These are phyloP conservation scores for Auriculariales sp. DNA, from an alignment of 768 basidiomycete species.

Conservation along the genomic window DNA sequence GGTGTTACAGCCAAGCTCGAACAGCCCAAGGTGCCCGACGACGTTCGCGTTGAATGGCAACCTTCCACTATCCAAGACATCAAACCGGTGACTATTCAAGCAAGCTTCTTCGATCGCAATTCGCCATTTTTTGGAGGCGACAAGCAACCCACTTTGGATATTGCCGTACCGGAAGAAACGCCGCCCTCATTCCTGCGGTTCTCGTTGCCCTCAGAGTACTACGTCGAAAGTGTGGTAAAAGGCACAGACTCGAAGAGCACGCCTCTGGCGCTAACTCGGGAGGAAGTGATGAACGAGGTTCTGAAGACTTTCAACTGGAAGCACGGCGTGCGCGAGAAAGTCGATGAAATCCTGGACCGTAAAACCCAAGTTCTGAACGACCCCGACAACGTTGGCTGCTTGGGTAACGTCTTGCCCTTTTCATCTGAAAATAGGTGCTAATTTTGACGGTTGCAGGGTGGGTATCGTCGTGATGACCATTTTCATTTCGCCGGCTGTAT, in stretches of 20 bases:
- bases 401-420: not conserved
- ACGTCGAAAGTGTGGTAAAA: conserved; percentile 50
- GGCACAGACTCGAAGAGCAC: conserved; percentile 51
- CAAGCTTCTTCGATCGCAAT: conserved; percentile 49
- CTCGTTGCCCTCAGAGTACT: conserved; percentile 64
- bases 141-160: conserved; percentile 27
- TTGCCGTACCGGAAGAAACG: conserved; percentile 8
- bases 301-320: conserved; percentile 32
- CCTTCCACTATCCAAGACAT: conserved; percentile 53
- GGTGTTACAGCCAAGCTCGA: conserved; percentile 64
- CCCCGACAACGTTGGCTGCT: conserved; percentile 20
- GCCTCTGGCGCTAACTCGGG: conserved; percentile 40
- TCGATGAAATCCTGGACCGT: conserved; percentile 60
- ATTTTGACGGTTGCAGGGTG: too few relatives aligned
- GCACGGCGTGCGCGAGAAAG: conserved; percentile 58
- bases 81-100: conserved; percentile 33
- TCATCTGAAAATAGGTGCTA: too few relatives aligned
- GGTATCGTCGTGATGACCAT: too few relatives aligned
- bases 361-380: conserved; percentile 48
- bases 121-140: conserved; percentile 33
- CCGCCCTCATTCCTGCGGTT: conserved; percentile 22
- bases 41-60: conserved; percentile 51
- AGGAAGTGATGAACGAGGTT: conserved; percentile 50
- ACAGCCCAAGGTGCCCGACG: conserved; percentile 27
- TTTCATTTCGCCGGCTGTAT: too few relatives aligned